Conservation (phyloP, 164 flowering plant genomes). For the Magnolia changhungtana region DNA sequence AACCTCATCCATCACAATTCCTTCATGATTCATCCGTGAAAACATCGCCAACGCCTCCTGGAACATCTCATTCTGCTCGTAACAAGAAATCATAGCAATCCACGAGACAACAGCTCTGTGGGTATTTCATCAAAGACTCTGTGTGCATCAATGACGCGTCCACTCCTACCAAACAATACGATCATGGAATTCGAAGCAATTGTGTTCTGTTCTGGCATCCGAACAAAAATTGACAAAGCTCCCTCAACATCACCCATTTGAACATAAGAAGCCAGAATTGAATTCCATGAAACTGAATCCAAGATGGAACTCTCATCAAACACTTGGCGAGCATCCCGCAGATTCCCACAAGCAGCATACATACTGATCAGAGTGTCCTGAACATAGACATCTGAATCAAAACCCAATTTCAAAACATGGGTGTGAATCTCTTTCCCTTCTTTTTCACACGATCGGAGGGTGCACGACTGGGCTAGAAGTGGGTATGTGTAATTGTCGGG, state of each 20-base stretch:
- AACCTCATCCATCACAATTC: conserved; percentile 34
- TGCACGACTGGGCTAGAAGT: conserved; percentile 28
- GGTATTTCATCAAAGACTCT: conserved; percentile 26
- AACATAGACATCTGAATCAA: conserved; percentile 34
- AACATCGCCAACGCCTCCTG: conserved; percentile 32
- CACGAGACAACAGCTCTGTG: conserved; percentile 37
- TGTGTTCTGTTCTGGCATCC: conserved; percentile 30
- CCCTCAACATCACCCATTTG: conserved; percentile 28
- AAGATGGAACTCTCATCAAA: conserved; percentile 31
- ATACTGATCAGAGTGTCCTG: conserved; percentile 34
- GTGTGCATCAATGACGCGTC: conserved; percentile 27
- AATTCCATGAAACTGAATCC: conserved; percentile 43
- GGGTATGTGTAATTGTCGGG: conserved; percentile 40
- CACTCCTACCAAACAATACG: conserved; percentile 33
- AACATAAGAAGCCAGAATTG: conserved; percentile 40
- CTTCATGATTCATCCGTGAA: conserved; percentile 24
- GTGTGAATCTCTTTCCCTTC: conserved; percentile 41
- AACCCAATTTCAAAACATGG: conserved; percentile 40
- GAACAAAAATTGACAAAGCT: conserved; percentile 21
- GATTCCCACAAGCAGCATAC: conserved; percentile 34
- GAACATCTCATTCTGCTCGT: conserved; percentile 38
- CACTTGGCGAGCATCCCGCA: conserved; percentile 28
- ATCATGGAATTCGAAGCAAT: conserved; percentile 46
- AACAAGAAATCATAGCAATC: conserved; percentile 41
- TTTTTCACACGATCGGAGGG: conserved; percentile 6